Evolutionary conservation across 2,329 filamentous ascomycete species (phyloP), one percentile per base, ranked within the genome.

Genomic region (Gliomastix tumulicola): DNA sequence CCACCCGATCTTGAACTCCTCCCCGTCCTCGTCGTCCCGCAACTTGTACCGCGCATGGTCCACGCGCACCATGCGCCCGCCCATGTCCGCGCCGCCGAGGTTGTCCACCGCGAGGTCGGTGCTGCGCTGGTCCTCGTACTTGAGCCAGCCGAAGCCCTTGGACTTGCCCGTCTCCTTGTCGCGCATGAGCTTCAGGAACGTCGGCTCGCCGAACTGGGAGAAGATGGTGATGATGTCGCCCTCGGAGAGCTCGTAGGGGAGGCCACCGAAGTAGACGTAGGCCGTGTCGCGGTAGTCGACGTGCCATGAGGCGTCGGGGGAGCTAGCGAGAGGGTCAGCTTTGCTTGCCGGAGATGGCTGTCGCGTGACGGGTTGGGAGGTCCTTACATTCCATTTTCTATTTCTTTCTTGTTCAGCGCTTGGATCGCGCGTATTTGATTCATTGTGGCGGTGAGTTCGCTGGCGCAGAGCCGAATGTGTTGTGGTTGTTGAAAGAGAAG

Each of bases 91-190:
- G 21, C 92, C 92, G 27, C 88, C 85, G 6, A 98, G 66, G 57
- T 98, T 98, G 63, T 98, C 92, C 9, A 98, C 94, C 0, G 94
- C 92, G 30, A 98, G 67, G 60, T 97, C 90, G 43, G 87, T 94
- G 63, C 89, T 96, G 48, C 90, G 76, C 66, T 98, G 92, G 60
- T 98, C 90, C 58, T 98, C 92, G 62, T 97, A 98, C 57, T 98
- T 98, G 40, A 98, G 73, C 73, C 94, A 98, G 4, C 84, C 88
- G 55, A 97, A 98, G 1, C 92, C 92, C 47, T 84, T 84, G 43
- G 86, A 94, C 63, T 95, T 96, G 43, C 92, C 92, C 0, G 89
- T 94, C 57, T 97, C 94, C 56, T 92, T 92, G 69, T 98, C 92
- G 53, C 92, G 87, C 33, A 84, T 81, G 11, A 98, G 77, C 51